phyloP scores from a whole-genome alignment of 1,284 basidiomycete genomes.

The Rhodotorula sp. region DNA sequence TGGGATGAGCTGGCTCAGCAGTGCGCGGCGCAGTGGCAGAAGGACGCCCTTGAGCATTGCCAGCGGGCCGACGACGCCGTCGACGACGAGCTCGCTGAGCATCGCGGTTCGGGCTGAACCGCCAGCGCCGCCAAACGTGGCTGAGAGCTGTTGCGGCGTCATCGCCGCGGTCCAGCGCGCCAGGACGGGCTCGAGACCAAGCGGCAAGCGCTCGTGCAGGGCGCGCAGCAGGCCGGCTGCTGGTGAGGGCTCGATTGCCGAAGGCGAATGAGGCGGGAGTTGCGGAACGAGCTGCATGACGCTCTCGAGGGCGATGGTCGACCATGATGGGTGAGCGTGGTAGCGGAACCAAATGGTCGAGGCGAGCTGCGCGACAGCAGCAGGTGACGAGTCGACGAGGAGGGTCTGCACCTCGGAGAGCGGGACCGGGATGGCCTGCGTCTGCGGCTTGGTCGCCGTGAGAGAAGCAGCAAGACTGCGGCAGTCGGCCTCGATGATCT shows the following conservation, averaged over 20 bases:
- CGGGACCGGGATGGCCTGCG: constrained; percentile 12
- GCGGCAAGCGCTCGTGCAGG: constrained; percentile 24
- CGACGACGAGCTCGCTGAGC: constrained; percentile 24
- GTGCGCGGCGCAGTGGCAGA: constrained; percentile 17
- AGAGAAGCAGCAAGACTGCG: background rate
- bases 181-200: constrained; percentile 16
- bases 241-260: background rate
- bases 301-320: constrained; percentile 75
- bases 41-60: constrained; percentile 13
- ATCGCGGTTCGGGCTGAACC: background rate
- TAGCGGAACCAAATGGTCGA: constrained; percentile 71
- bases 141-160: background rate
- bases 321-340: constrained; percentile 67
- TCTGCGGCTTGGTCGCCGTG: background rate
- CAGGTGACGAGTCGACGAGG: constrained; percentile 22
- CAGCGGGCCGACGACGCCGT: constrained; percentile 16
- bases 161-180: constrained; percentile 18
- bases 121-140: constrained; percentile 14
- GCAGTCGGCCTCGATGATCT: background rate
- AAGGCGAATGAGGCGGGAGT: background rate
- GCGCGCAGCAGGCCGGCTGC: constrained; percentile 12
- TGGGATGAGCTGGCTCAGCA: constrained; percentile 3
- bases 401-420: constrained; percentile 34
- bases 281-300: constrained; percentile 53
- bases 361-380: constrained; percentile 43